Conservation (phyloP, 305 asterid genomes). For the Fraxinus velutina region DNA sequence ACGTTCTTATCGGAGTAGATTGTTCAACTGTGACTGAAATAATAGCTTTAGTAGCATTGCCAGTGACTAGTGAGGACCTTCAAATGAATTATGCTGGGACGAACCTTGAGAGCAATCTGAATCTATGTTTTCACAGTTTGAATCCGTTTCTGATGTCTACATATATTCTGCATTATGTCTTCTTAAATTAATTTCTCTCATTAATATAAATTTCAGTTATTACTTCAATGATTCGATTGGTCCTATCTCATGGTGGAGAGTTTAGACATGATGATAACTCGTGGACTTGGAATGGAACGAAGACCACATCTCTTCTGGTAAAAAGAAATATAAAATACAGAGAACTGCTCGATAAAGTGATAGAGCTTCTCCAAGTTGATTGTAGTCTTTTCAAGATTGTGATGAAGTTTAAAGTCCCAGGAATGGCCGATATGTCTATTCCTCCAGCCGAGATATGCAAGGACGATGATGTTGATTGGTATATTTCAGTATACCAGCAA, state of each 20-base stretch:
- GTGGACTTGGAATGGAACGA: neutral
- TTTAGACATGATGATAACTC: neutral
- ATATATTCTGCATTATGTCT: neutral
- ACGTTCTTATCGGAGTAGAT: neutral
- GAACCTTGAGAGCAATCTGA: neutral
- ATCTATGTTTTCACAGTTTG: neutral
- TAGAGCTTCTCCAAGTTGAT: neutral
- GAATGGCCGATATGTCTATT: neutral
- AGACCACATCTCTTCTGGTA: slow-evolving; percentile 1
- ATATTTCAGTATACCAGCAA: neutral
- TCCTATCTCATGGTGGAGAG: neutral
- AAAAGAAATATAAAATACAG: neutral
- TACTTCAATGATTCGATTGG: neutral
- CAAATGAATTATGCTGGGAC: neutral
- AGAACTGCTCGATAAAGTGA: neutral
- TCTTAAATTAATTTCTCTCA: neutral
- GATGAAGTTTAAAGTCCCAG: neutral
- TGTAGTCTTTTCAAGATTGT: neutral
- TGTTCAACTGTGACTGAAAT: neutral
- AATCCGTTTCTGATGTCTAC: neutral
- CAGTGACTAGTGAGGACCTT: neutral
- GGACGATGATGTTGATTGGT: neutral
- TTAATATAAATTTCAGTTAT: neutral
- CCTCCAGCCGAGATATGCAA: slow-evolving; percentile 1
- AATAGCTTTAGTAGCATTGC: neutral